Base-by-base conservation (phyloP, 768 basidiomycete genomes). In the Coprinopsis marcescibilis region DNA sequence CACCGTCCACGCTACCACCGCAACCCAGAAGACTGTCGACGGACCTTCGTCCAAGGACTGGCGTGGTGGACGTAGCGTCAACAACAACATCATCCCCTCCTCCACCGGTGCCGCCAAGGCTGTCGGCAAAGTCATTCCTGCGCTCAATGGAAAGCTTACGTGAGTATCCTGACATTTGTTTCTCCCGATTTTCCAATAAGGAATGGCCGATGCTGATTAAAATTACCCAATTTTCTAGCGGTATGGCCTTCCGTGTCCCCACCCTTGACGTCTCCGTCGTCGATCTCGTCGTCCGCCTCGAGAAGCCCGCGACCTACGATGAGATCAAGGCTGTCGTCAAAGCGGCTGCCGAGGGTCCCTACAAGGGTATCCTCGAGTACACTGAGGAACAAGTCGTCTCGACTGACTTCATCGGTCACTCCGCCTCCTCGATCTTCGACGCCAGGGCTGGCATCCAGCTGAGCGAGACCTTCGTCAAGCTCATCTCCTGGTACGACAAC, bases 91-190 rank as follows among this genome's bases (percentile, higher is more conserved):
- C 73, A 99, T 99, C 65, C 95, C 95, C 41, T 96, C 94, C 19
- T 95, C 94, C 57, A 97, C 95, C 56, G 95, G 95, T 71, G 95
- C 95, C 54, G 95, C 95, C 67, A 99, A 98, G 81, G 93, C 93
- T 54, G 92, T 95, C 63, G 93, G 93, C 60, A 95, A 96, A 77
- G 93, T 99, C 69, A 97, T 98, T 65, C 95, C 95, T 50, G 65
- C 69, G 42, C 80, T 99, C 57, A 96, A 97, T 71, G 95, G 95
- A 72, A 98, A 97, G 76, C 84, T 99, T 62, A 98, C 93, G 87
- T 89, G 63, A 58, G 84, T 68, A 17, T 45, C 24, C 41, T 45
- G 24, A 30, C 24, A 26, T 49, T 39, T 48, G n/a, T n/a, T n/a
- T n/a, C n/a, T 40, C 27, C 23, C 34, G 30, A 20, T 25, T 3